Percentiles rank a stretch among this genome's conserved stretches.
phyloP scores from a whole-genome alignment of 1,284 basidiomycete species.

The Cystobasidium pallidum region DNA sequence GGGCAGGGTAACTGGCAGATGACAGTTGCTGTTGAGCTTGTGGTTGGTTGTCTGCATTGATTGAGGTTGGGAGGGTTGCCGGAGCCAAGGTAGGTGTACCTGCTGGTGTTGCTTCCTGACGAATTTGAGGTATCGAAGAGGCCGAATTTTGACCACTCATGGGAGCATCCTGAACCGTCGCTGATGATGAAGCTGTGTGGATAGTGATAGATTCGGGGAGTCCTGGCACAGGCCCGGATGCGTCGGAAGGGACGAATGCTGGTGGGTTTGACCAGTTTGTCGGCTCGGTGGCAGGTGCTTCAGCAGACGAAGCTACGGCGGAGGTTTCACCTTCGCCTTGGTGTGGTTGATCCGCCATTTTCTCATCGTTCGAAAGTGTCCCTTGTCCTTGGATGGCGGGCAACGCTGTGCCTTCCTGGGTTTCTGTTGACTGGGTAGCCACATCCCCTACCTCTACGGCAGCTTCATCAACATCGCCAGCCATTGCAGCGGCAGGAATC shows the following conservation, averaged over 20 bases:
- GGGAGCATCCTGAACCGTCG: background rate
- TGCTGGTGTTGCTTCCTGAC: conserved; percentile 19
- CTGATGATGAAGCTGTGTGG: background rate
- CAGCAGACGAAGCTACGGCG: background rate
- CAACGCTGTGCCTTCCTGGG: too few species aligned
- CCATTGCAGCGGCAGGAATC: background rate
- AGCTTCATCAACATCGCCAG: background rate
- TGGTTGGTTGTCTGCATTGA: background rate
- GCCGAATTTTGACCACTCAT: background rate
- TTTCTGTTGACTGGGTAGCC: background rate
- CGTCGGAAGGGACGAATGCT: background rate
- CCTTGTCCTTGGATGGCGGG: background rate
- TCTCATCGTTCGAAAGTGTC: background rate
- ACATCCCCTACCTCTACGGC: background rate
- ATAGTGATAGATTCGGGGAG: background rate
- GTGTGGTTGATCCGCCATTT: background rate
- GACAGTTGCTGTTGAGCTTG: background rate
- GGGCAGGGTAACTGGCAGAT: background rate
- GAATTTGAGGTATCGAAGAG: background rate
- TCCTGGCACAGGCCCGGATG: conserved; percentile 12
- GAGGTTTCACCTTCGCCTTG: background rate
- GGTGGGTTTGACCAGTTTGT: background rate
- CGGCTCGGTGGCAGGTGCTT: background rate
- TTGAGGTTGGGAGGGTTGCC: background rate
- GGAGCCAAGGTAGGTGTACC: conserved; percentile 20